phyloP scores from a whole-genome alignment of 441 rosid species.

The Mallotus japonicus region DNA sequence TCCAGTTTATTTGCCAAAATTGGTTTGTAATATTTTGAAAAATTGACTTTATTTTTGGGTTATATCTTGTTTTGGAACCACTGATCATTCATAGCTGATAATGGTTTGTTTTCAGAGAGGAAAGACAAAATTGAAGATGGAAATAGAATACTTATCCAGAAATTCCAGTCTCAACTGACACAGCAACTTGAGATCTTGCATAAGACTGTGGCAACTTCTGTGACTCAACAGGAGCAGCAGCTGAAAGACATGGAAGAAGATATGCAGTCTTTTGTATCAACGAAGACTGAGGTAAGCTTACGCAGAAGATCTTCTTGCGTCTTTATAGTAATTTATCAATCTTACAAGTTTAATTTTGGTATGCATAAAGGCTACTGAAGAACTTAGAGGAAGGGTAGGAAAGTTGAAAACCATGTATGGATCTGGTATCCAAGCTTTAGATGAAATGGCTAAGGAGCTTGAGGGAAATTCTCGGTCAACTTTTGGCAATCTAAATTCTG shows the following conservation, averaged over 20 bases:
- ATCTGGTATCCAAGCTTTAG: slow-evolving; percentile 70
- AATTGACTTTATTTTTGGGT: slow-evolving; percentile 18
- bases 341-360: slow-evolving; percentile 21
- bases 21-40: slow-evolving; percentile 45
- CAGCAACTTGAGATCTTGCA: slow-evolving; percentile 79
- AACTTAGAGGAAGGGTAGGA: slow-evolving; percentile 65
- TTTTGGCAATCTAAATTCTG: slow-evolving; percentile 66
- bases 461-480: slow-evolving; percentile 73
- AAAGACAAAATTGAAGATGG: slow-evolving; percentile 93
- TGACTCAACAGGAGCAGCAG: slow-evolving; percentile 80
- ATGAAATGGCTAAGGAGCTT: slow-evolving; percentile 64
- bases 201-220: slow-evolving; percentile 80
- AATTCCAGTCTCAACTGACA: slow-evolving; percentile 74
- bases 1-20: slow-evolving; percentile 86
- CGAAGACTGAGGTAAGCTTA: slow-evolving; percentile 68
- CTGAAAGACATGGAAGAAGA: slow-evolving; percentile 89
- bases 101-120: slow-evolving; percentile 57
- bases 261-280: slow-evolving; percentile 84
- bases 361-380: slow-evolving; percentile 67
- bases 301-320: background rate
- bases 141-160: slow-evolving; percentile 70
- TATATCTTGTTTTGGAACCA: slow-evolving; percentile 36
- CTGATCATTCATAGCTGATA: slow-evolving; percentile 18
- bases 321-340: slow-evolving; percentile 12
- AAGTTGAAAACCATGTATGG: slow-evolving; percentile 64